A percentile compares a stretch with the other conserved stretches of the same genome.
Evolutionary conservation across 768 basidiomycete genomes (phyloP).

Genomic region (Phaeolepiota aurea): DNA sequence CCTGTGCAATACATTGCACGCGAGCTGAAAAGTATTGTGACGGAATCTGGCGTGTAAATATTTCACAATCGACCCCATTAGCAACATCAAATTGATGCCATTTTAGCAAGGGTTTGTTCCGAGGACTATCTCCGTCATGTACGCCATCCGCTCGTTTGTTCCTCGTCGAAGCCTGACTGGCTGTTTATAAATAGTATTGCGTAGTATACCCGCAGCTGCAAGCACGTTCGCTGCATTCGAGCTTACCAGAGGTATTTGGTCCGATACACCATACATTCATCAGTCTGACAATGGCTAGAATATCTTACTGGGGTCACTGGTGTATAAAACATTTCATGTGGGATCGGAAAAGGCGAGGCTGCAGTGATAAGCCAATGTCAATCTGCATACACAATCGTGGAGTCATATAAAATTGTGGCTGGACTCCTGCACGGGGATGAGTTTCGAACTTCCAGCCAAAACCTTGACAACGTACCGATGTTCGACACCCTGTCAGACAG

Average conservation of each 20-base stretch:
- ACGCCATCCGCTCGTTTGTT: constrained; percentile 18
- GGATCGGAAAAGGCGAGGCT: no score
- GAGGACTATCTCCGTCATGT: constrained; percentile 73
- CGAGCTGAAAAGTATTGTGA: constrained; percentile 60
- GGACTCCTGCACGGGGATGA: constrained; percentile 26
- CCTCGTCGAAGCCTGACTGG: neutral
- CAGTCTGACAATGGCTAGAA: constrained; percentile 15
- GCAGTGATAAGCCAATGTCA: neutral
- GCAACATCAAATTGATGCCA: neutral
- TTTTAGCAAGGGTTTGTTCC: constrained; percentile 54
- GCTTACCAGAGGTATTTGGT: constrained; percentile 55
- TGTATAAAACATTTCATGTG: no score
- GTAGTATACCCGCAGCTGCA: constrained; percentile 84
- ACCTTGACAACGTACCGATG: constrained; percentile 26
- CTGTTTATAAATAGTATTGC: constrained; percentile 2
- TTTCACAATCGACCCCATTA: neutral
- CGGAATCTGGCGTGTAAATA: constrained; percentile 69
- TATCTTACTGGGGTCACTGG: constrained; percentile 28
- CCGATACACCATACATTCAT: neutral
- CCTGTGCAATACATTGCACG: constrained; percentile 69
- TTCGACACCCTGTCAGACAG: constrained; percentile 32
- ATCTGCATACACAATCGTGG: constrained; percentile 1
- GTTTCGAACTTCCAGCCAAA: no score
- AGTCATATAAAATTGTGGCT: constrained; percentile 25
- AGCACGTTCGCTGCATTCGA: constrained; percentile 90